A percentile compares a stretch with the other conserved stretches of the same genome.
Evolutionary conservation across 1,284 basidiomycete genomes (phyloP).

Genomic region (Hemileia vastatrix): DNA sequence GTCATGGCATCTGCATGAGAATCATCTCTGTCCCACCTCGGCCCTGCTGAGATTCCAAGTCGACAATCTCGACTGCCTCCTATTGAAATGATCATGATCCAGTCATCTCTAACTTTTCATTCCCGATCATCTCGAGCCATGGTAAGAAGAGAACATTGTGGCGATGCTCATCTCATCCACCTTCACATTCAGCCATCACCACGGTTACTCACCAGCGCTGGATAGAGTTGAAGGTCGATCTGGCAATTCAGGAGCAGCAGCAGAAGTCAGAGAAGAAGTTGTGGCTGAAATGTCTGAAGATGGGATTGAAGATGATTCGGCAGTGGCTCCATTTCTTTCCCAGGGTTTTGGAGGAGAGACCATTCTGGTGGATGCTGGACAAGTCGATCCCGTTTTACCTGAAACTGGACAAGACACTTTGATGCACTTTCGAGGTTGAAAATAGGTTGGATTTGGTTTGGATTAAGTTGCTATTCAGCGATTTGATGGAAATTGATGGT

Average conservation of each 20-base stretch:
- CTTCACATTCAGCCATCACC: no score
- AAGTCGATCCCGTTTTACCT: not conserved
- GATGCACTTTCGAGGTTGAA: not conserved
- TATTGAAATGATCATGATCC: no score
- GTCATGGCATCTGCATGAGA: no score
- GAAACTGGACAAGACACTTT: not conserved
- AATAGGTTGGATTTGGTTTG: no score
- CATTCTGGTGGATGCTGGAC: constrained; percentile 25
- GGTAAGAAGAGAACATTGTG: no score
- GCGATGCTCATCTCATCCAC: no score
- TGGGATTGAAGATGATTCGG: not conserved
- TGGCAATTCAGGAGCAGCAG: not conserved
- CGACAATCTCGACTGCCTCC: no score
- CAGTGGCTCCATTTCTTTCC: not conserved
- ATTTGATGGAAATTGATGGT: no score
- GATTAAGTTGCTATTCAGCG: no score
- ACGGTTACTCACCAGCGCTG: not conserved
- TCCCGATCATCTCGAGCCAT: not conserved
- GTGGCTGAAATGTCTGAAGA: constrained; percentile 1
- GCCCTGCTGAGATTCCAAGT: no score
- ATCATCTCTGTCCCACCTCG: no score
- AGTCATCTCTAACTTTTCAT: no score
- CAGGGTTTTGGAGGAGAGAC: constrained; percentile 22
- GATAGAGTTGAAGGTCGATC: constrained; percentile 4
- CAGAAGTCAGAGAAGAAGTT: not conserved